A percentile compares a stretch with the other conserved stretches of the same genome.
Evolutionary conservation across 2,329 filamentous ascomycete species (phyloP).

Genomic region (Epichloe sylvatica): DNA sequence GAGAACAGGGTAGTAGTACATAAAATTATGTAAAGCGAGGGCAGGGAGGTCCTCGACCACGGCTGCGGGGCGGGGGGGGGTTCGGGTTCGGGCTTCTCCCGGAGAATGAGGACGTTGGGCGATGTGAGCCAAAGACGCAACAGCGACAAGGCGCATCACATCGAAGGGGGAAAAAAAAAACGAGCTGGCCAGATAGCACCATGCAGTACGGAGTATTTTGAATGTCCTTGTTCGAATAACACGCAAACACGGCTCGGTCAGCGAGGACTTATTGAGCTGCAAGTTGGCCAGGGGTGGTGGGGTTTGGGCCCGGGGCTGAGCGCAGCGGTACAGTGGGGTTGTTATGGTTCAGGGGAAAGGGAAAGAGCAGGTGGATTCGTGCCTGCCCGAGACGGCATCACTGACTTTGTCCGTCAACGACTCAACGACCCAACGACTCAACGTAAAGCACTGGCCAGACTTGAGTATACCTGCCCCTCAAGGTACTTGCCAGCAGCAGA

Average conservation of each 20-base stretch:
- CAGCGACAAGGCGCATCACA: too few species aligned
- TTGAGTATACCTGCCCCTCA: neutral
- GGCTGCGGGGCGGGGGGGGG: too few species aligned
- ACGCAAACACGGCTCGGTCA: neutral
- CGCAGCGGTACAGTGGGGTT: neutral
- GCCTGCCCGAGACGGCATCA: neutral
- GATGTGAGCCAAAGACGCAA: too few species aligned
- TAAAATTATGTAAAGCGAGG: too few species aligned
- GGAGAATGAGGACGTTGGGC: neutral
- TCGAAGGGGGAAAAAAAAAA: neutral
- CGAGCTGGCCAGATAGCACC: neutral
- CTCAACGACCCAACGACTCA: too few species aligned
- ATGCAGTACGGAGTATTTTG: neutral
- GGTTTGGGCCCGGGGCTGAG: neutral
- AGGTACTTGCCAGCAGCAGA: neutral
- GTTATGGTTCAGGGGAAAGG: neutral
- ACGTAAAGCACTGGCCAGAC: too few species aligned
- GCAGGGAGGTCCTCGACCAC: too few species aligned
- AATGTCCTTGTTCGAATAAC: neutral
- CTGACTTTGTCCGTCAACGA: neutral
- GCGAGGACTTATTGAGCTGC: neutral
- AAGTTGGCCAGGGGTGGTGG: neutral
- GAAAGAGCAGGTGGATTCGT: neutral
- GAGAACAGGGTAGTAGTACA: too few species aligned
- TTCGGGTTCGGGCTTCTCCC: neutral